These are phyloP conservation scores for Ophiostoma sp. DNA, from an alignment of 2,329 filamentous ascomycete species.

Conservation along the genomic window DNA sequence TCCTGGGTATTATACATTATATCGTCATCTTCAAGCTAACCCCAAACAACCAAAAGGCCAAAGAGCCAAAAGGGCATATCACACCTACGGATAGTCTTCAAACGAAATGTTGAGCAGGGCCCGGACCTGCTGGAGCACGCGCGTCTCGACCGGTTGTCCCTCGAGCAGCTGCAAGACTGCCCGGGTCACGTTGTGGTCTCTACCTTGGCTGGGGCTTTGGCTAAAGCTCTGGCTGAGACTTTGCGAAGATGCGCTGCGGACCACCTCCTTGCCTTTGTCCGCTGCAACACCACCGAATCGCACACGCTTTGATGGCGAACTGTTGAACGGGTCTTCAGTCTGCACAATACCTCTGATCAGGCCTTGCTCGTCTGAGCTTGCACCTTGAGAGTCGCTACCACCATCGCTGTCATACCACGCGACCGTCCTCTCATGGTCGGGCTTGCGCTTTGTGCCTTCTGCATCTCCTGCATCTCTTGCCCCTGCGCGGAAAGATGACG, in stretches of 20 bases:
- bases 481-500: background rate
- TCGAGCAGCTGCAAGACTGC: constrained; percentile 49
- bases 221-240: no score
- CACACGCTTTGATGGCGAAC: background rate
- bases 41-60: background rate
- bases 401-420: background rate
- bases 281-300: background rate
- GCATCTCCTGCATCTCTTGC: background rate
- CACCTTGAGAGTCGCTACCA: background rate
- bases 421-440: no score
- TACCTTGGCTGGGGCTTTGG: background rate
- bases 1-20: background rate
- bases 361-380: constrained; percentile 4
- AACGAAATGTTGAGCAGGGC: constrained; percentile 47
- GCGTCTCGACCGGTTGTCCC: constrained; percentile 38
- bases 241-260: no score
- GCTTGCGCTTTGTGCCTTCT: background rate
- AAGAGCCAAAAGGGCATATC: background rate
- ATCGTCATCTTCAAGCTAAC: background rate
- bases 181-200: constrained; percentile 38
- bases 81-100: background rate
- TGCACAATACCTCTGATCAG: background rate
- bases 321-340: background rate
- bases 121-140: constrained; percentile 42
- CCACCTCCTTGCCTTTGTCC: background rate